Base-by-base conservation (phyloP, 2,329 filamentous ascomycete species). In the Epichloe glyceriae region DNA sequence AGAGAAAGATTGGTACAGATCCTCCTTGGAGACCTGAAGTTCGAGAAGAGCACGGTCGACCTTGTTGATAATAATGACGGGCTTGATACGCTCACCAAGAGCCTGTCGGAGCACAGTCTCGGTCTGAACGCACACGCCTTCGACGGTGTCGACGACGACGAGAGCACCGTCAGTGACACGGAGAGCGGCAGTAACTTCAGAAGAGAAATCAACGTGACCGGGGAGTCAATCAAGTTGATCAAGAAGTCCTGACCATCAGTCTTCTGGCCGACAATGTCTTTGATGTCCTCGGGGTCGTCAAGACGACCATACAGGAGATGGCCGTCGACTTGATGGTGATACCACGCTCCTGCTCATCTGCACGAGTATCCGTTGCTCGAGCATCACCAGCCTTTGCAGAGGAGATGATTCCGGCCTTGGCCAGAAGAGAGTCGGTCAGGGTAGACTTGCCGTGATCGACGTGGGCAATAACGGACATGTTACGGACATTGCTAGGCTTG, bases 141-240 rank as follows among this genome's bases (percentile, higher is more conserved):
- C 93, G 63, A 98, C 87, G 74, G 90, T 96, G 80, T 98, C 93
- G 78, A 98, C 93, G 76, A 98, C 93, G 69, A 98, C 93, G 62
- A 98, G 88, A 66, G 93, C 93, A 88, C 93, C 93, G 68, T 98
- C 93, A 64, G 93, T 98, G 76, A 98, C 93, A 88, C 93, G 93
- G 68, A 98, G 91, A 70, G 93, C 93, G 71, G 93, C 93, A 69
- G 93, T 98, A 70, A 98, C 93, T 73, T 98, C 93, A 61, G 93
- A 98, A 41, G 93, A 98, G 85, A 98, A 98, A 78, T 98, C 93
- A 78, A 98, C 93, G 91, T 98, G 93, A 82, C 93, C 93, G 57
- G 93, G 93, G 93, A 98, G 76, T 98, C 93, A 73, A 98, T 98
- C 75, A 98, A 82, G 85, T 98, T 98, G 85, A 98, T 94, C 80